These are phyloP conservation scores for Silene coronaria DNA, from an alignment of 179 eudicot species.

Conservation along the genomic window DNA sequence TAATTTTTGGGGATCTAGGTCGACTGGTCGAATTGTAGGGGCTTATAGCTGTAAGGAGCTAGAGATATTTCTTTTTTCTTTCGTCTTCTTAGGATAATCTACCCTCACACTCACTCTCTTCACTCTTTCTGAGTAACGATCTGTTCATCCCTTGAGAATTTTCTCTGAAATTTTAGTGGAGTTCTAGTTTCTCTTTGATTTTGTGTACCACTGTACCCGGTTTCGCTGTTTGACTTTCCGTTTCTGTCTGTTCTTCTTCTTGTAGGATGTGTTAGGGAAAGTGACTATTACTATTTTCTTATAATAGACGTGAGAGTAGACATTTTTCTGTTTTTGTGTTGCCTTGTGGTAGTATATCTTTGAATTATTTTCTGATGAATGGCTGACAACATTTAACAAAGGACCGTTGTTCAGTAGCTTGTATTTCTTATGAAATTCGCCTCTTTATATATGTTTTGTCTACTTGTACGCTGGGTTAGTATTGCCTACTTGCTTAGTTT, in stretches of 20 bases:
- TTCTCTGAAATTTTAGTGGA: neutral
- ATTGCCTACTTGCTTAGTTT: neutral
- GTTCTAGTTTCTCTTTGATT: neutral
- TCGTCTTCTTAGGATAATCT: neutral
- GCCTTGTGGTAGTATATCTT: neutral
- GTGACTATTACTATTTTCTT: neutral
- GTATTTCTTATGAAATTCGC: neutral
- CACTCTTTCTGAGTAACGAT: neutral
- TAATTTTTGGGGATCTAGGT: too few species aligned
- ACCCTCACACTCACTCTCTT: neutral
- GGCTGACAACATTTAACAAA: neutral
- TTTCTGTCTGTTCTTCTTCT: neutral
- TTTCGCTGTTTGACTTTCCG: neutral
- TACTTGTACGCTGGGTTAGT: neutral
- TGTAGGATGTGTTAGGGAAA: neutral
- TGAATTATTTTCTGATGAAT: neutral
- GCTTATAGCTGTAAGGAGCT: neutral
- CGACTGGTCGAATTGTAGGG: neutral
- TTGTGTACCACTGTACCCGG: neutral
- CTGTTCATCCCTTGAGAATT: neutral
- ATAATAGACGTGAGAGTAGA: neutral
- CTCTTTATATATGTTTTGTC: neutral
- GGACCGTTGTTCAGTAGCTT: neutral
- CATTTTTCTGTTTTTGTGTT: neutral
- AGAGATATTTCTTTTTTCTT: neutral